Base-by-base conservation (phyloP, 2,329 filamentous ascomycete genomes). In the Scedosporium aurantiacum region DNA sequence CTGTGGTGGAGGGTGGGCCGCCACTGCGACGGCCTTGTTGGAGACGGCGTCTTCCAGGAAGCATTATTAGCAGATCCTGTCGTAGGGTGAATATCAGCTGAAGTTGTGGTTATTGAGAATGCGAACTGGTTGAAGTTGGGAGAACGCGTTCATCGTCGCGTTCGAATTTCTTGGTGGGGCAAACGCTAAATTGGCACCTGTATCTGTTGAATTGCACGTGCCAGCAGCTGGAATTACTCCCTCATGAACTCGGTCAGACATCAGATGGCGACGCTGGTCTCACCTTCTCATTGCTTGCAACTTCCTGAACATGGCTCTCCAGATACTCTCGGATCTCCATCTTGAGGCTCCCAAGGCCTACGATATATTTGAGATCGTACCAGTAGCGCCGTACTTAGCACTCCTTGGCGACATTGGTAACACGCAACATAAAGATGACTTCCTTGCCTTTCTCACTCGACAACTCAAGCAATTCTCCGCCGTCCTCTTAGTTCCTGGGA, bases 251-350 rank as follows among this genome's bases (percentile, higher is more conserved):
- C n/a, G n/a, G n/a, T n/a, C n/a, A n/a, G n/a, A n/a, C n/a, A n/a
- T n/a, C n/a, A n/a, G 25, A 27, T 5, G 5, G 5, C 25, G 25
- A 27, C 25, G 5, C 25, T 27, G 5, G 25, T 3, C 25, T 27
- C 3, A 27, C 25, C 25, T 27, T 5, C 3, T 27, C 25, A 27
- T 27, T 27, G 5, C 25, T 27, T 27, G n/a, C n/a, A n/a, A n/a
- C n/a, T 43, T 21, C 27, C 43, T 8, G 28, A 40, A 7, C 12
- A 71, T 70, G 66, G 60, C 66, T 7, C 60, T 77, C 21, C 75
- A 83, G 64, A 76, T 85, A 55, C 62, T 84, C n/a, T 84, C 82
- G 0, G 82, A 85, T 68, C 72, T 85, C 3, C 82, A 85, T 63
- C 73, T 85, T 5, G 81, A 85, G 66, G 66, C 67, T 6, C 75